Base-by-base conservation (phyloP, 2,329 filamentous ascomycete species). In the Helotiales sp. region DNA sequence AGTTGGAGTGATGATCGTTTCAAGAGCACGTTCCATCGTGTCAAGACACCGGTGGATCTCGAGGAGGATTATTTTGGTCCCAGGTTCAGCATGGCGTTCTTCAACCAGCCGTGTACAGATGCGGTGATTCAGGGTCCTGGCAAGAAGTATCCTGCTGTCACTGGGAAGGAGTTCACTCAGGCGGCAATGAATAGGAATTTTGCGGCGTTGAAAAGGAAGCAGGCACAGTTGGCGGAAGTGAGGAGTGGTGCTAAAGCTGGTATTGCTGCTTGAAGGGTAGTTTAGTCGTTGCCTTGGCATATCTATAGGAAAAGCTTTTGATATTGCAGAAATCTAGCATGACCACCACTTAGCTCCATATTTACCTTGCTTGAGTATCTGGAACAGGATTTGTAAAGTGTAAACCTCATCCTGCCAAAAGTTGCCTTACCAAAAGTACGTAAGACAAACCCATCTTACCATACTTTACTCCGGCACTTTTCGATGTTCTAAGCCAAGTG, bases 1-100 rank as follows among this genome's bases (percentile, higher is more conserved):
- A 84, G 81, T 49, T 89, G 88, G 87, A 86, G 83, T 30, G 88
- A 90, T 73, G 89, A 90, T 75, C 83, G 87, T 22, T 89, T 90
- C 80, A 90, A 90, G 78, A 87, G 84, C 47, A 89, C 87, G 0
- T 87, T 89, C 62, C 88, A 90, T 77, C 83, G 87, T 3, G 87
- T 90, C 66, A 88, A 87, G 77, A 86, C 87, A 1, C 87, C 87
- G 0, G 81, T 78, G 30, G 85, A 89, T 70, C 79, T 80, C 0
- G 80, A 79, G 2, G 81, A 83, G 54, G 82, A 84, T 71, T 87
- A 84, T 74, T 90, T 84, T 71, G 86, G 86, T 5, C 82, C 85
- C 70, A 81, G 88, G 49, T 90, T 88, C 75, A 88, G 86, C 75
- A 87, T 91, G 74, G 88, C 88, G 7, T 90, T 85, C 72, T 90